Conservation (phyloP, 2,329 filamentous ascomycete species). For the Fusarium odoratissimum region DNA sequence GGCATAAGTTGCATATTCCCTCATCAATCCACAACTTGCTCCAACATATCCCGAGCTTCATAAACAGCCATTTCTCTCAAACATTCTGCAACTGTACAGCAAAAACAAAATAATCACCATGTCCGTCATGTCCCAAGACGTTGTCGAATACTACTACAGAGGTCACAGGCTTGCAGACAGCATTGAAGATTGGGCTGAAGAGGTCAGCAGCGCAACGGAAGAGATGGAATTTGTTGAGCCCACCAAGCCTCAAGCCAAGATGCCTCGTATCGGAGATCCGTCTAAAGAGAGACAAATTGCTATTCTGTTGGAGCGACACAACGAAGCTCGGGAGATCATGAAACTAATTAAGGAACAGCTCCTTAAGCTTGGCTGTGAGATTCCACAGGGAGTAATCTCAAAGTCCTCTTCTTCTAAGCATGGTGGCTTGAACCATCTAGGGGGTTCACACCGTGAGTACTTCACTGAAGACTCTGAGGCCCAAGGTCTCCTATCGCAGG, state of each 20-base stretch:
- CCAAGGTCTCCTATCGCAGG: accelerated
- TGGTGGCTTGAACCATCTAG: background rate
- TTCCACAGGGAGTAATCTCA: background rate
- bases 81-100: accelerated
- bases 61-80: background rate
- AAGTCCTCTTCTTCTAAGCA: background rate
- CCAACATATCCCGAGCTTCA: too few species aligned
- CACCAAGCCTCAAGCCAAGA: background rate
- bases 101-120: accelerated
- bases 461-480: background rate
- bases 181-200: background rate
- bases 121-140: background rate
- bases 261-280: background rate
- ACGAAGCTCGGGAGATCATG: background rate
- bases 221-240: background rate
- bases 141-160: background rate
- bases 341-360: background rate
- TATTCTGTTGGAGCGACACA: background rate
- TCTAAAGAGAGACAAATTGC: background rate
- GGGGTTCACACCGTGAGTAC: accelerated
- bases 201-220: background rate
- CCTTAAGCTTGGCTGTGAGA: background rate
- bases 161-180: too few species aligned
- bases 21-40: background rate
- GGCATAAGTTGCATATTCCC: background rate